Evolutionary conservation across 2,329 filamentous ascomycete genomes (phyloP).

Genomic region (Cercospora sp.): DNA sequence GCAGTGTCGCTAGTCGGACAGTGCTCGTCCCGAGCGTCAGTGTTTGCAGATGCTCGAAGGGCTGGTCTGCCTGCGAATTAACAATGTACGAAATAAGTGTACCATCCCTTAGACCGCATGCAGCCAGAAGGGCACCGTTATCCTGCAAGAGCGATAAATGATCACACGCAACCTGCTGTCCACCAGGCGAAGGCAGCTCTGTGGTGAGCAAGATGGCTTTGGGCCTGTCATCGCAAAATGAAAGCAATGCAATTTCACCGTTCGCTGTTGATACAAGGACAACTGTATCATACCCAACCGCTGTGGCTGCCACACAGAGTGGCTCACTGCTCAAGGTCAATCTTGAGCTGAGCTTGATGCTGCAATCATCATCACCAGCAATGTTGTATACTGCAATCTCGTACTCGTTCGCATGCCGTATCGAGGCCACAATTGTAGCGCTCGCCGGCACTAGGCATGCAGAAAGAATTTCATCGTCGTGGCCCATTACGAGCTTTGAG

Average conservation of each 20-base stretch:
- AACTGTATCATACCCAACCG: conserved; percentile 7
- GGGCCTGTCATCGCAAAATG: conserved; percentile 4
- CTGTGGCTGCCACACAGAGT: conserved; percentile 24
- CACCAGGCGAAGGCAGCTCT: conserved; percentile 8
- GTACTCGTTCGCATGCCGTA: conserved; percentile 16
- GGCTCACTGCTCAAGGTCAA: conserved; percentile 15
- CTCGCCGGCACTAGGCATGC: conserved; percentile 28
- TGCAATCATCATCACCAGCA: conserved; percentile 9
- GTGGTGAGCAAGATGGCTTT: conserved; percentile 8
- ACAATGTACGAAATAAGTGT: conserved; percentile 27
- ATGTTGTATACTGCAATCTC: conserved; percentile 20
- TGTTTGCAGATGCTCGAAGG: conserved; percentile 15
- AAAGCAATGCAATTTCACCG: conserved; percentile 19
- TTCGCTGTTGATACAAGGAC: conserved; percentile 20
- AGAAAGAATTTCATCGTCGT: conserved; percentile 26
- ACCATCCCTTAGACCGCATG: conserved; percentile 38
- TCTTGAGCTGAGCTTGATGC: conserved; percentile 2
- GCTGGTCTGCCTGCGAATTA: conserved; percentile 2
- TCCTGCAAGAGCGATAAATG: conserved; percentile 27
- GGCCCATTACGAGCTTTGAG: conserved; percentile 14
- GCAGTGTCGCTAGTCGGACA: conserved; percentile 29
- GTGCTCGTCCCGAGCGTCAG: conserved; percentile 32
- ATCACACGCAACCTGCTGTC: conserved; percentile 29
- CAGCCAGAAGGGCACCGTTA: conserved; percentile 16
- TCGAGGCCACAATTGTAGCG: conserved; percentile 25